Percentiles rank a stretch among this genome's conserved stretches.
These are phyloP conservation scores for Wickerhamiella hasegawae DNA, from an alignment of 805 yeast species.

Conservation along the genomic window DNA sequence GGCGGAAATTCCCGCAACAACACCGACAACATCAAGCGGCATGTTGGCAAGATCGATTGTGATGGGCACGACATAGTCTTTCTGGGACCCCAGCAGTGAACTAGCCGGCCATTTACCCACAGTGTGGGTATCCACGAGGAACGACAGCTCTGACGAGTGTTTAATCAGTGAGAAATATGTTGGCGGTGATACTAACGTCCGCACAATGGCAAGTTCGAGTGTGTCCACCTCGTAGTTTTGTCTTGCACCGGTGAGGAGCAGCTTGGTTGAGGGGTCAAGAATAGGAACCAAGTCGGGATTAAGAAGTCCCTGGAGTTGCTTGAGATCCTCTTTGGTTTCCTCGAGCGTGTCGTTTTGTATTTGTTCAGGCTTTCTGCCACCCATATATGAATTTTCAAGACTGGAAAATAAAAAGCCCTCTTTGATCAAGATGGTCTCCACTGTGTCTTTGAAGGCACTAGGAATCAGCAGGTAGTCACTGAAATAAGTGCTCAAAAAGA, in stretches of 20 bases:
- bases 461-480: slow-evolving; percentile 52
- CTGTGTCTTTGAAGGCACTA: slow-evolving; percentile 27
- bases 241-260: slow-evolving; percentile 45
- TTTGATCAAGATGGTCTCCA: slow-evolving; percentile 29
- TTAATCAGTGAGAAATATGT: slow-evolving; percentile 17
- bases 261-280: slow-evolving; percentile 25
- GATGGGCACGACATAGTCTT: slow-evolving; percentile 41
- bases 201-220: slow-evolving; percentile 25
- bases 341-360: too few relatives aligned
- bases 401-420: slow-evolving; percentile 31
- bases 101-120: slow-evolving; percentile 29
- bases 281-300: slow-evolving; percentile 27
- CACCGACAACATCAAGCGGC: slow-evolving; percentile 47
- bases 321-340: background rate
- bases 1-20: slow-evolving; percentile 49
- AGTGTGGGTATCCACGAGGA: slow-evolving; percentile 15
- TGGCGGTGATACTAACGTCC: slow-evolving; percentile 20
- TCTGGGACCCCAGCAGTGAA: slow-evolving; percentile 38
- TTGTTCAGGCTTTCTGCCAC: background rate
- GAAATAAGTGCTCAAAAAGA: slow-evolving; percentile 47
- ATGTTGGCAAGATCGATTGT: slow-evolving; percentile 35
- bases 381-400: slow-evolving; percentile 28
- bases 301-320: background rate
- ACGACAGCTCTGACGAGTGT: slow-evolving; percentile 20
- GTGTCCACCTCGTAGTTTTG: slow-evolving; percentile 23